phyloP scores from a whole-genome alignment of 768 basidiomycete genomes.

The Pulveroboletus sp. region DNA sequence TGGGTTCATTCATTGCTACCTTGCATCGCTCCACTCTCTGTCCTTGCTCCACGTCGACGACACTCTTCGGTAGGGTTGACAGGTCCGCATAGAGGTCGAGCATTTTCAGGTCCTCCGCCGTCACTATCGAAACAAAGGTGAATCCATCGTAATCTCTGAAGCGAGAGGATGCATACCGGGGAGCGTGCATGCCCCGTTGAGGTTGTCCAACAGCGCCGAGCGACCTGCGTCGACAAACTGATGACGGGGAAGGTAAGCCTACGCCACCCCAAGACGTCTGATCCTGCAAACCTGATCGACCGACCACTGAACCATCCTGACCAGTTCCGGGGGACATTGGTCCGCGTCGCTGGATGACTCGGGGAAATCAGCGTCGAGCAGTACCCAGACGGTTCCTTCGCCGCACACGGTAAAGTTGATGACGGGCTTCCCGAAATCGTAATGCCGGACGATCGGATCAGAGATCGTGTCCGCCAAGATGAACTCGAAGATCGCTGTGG shows the following conservation, averaged over 20 bases:
- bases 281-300: constrained; percentile 37
- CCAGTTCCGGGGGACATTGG: constrained; percentile 19
- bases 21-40: constrained; percentile 3
- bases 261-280: background rate
- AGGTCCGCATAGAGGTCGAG: constrained; percentile 62
- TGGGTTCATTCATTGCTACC: constrained; percentile 13
- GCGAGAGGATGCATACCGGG: constrained; percentile 38
- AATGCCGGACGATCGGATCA: constrained; percentile 29
- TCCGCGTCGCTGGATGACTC: constrained; percentile 8
- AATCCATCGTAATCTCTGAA: background rate
- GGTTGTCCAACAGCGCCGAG: constrained; percentile 37
- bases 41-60: constrained; percentile 42
- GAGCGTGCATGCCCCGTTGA: constrained; percentile 44
- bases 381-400: constrained; percentile 41
- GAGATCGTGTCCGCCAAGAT: constrained; percentile 27
- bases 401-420: constrained; percentile 48
- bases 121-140: constrained; percentile 36
- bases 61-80: constrained; percentile 56
- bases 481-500: constrained; percentile 62
- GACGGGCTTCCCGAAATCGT: constrained; percentile 57
- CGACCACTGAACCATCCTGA: constrained; percentile 32
- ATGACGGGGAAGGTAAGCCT: background rate
- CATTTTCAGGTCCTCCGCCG: constrained; percentile 42
- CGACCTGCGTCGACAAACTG: constrained; percentile 21
- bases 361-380: constrained; percentile 46